These are phyloP conservation scores for Mycena amicta DNA, from an alignment of 768 basidiomycete species.

Conservation along the genomic window DNA sequence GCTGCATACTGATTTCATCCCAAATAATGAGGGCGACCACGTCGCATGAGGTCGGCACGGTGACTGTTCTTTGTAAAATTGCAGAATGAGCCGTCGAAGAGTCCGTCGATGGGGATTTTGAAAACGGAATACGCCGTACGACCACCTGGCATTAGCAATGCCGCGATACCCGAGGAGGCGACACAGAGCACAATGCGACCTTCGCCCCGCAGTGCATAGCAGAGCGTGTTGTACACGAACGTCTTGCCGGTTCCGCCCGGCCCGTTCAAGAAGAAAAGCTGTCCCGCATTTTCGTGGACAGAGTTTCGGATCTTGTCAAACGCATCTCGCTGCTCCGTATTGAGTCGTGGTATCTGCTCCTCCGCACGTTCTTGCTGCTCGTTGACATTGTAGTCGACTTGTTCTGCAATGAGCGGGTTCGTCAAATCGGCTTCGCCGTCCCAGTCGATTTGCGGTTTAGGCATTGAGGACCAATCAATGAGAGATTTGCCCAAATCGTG, in stretches of 20 bases:
- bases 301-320: slow-evolving; percentile 32
- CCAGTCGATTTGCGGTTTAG: slow-evolving; percentile 21
- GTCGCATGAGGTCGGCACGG: slow-evolving; percentile 29
- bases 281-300: slow-evolving; percentile 21
- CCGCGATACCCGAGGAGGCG: slow-evolving; percentile 48
- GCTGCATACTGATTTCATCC: slow-evolving; percentile 40
- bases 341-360: slow-evolving; percentile 23
- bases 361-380: slow-evolving; percentile 6
- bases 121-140: slow-evolving; percentile 50
- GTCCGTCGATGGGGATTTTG: slow-evolving; percentile 45
- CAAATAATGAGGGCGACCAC: slow-evolving; percentile 36
- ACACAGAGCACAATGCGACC: slow-evolving; percentile 16
- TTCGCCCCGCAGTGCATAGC: slow-evolving; percentile 24
- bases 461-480: slow-evolving; percentile 16
- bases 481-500: slow-evolving; percentile 25
- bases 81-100: slow-evolving; percentile 25
- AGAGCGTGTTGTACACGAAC: slow-evolving; percentile 42
- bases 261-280: slow-evolving; percentile 44
- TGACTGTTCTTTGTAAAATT: slow-evolving; percentile 27
- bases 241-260: slow-evolving; percentile 52
- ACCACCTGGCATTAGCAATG: slow-evolving; percentile 45
- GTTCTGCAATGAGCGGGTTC: slow-evolving; percentile 24
- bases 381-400: slow-evolving; percentile 4
- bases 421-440: slow-evolving; percentile 1
- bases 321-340: slow-evolving; percentile 32